Evolutionary conservation across 352 stramenopile genomes (phyloP).

Genomic region (Globisporangium lucens): DNA sequence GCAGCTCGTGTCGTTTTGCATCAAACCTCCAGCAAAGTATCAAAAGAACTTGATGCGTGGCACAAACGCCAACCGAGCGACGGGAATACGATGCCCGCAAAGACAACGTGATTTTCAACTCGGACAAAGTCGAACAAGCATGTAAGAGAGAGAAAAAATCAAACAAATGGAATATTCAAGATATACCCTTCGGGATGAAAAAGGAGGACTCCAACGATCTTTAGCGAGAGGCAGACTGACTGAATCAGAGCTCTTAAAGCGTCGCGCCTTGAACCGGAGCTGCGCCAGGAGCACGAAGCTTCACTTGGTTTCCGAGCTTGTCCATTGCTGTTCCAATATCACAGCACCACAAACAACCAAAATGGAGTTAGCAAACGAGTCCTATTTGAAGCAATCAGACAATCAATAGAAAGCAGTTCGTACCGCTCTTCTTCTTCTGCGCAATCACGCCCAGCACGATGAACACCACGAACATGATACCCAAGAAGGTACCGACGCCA

Average conservation of each 20-base stretch:
- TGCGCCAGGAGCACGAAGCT: constrained; percentile 36
- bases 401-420: constrained; percentile 8
- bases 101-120: background rate
- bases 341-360: constrained; percentile 8
- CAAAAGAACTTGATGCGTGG: background rate
- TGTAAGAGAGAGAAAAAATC: background rate
- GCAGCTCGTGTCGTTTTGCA: background rate
- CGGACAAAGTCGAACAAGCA: background rate
- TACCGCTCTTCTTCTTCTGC: constrained; percentile 73
- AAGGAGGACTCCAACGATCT: background rate
- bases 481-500: constrained; percentile 65
- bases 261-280: constrained; percentile 32
- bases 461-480: constrained; percentile 76
- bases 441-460: constrained; percentile 62
- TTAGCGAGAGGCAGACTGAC: too few relatives aligned
- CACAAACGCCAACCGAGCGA: background rate
- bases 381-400: background rate
- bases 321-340: constrained; percentile 44
- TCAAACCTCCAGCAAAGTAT: background rate
- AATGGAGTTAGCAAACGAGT: constrained; percentile 10
- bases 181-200: background rate
- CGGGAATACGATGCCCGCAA: background rate
- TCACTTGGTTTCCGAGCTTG: constrained; percentile 60
- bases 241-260: constrained; percentile 21
- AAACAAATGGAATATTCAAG: background rate